phyloP scores from a whole-genome alignment of 2,329 filamentous ascomycete species.

The Sphaerulina musiva region DNA sequence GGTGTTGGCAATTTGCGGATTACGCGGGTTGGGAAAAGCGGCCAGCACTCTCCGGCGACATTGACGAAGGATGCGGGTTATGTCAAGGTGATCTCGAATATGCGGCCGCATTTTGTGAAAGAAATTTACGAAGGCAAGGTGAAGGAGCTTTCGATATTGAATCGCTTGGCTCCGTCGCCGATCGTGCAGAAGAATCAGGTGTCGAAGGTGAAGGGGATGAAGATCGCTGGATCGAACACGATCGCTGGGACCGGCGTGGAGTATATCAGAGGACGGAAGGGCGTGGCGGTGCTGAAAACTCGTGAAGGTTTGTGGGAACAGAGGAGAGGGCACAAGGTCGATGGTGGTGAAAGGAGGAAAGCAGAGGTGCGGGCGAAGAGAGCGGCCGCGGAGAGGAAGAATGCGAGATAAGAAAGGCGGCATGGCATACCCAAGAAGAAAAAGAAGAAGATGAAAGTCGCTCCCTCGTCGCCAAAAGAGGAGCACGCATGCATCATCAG shows the following conservation, averaged over 20 bases:
- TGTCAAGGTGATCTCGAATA: slow-evolving; percentile 55
- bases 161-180: slow-evolving; percentile 30
- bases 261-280: slow-evolving; percentile 56
- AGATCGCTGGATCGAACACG: slow-evolving; percentile 59
- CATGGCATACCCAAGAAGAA: not conserved
- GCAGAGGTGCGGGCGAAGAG: slow-evolving; percentile 83
- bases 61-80: slow-evolving; percentile 50
- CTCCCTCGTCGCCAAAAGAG: not conserved
- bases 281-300: slow-evolving; percentile 60
- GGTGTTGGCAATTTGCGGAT: too few species aligned
- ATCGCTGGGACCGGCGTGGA: slow-evolving; percentile 71
- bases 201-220: slow-evolving; percentile 53
- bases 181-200: slow-evolving; percentile 30
- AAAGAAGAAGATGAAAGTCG: not conserved
- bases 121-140: slow-evolving; percentile 5
- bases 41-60: slow-evolving; percentile 35
- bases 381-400: slow-evolving; percentile 67
- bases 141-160: slow-evolving; percentile 19
- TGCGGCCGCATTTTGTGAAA: slow-evolving; percentile 37
- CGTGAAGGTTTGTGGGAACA: slow-evolving; percentile 93
- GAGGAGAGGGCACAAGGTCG: slow-evolving; percentile 79
- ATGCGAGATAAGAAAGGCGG: slow-evolving; percentile 1
- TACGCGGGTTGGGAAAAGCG: too few species aligned
- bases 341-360: slow-evolving; percentile 87
- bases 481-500: not conserved